Conservation (phyloP, 805 yeast species). For the Komagataella phaffii region DNA sequence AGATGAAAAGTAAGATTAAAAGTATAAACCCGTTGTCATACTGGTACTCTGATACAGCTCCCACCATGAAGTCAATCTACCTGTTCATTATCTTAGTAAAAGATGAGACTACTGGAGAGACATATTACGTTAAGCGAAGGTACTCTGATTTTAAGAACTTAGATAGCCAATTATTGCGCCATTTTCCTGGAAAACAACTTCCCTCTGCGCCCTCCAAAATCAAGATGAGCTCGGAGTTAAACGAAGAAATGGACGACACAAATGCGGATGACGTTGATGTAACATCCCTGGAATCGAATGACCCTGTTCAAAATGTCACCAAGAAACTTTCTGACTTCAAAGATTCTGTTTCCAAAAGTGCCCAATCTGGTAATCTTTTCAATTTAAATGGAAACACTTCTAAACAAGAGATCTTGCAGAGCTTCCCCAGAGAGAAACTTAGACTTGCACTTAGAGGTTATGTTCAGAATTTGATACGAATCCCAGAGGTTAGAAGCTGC, state of each 20-base stretch:
- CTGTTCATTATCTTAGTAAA: conserved; percentile 37
- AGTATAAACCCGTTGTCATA: background rate
- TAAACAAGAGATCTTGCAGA: conserved; percentile 5
- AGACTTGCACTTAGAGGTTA: conserved; percentile 71
- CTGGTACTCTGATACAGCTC: background rate
- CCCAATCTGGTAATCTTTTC: background rate
- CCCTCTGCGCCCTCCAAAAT: conserved; percentile 19
- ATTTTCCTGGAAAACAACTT: conserved; percentile 58
- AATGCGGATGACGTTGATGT: background rate
- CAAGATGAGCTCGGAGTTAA: conserved; percentile 10
- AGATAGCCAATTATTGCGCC: conserved; percentile 33
- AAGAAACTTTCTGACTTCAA: background rate
- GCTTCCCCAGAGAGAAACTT: conserved; percentile 58
- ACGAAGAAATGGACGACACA: conserved; percentile 6
- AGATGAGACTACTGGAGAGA: conserved; percentile 16
- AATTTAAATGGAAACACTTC: background rate
- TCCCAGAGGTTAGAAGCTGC: conserved; percentile 42
- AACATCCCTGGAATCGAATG: background rate
- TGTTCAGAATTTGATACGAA: conserved; percentile 35
- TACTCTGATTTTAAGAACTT: conserved; percentile 58
- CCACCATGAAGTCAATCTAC: conserved; percentile 11
- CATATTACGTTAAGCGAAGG: conserved; percentile 41
- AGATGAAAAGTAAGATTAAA: conserved; percentile 11
- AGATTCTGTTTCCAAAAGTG: background rate
- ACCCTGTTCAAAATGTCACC: background rate